phyloP scores from a whole-genome alignment of 441 rosid species.

The Bocquillonia castaneifolia region DNA sequence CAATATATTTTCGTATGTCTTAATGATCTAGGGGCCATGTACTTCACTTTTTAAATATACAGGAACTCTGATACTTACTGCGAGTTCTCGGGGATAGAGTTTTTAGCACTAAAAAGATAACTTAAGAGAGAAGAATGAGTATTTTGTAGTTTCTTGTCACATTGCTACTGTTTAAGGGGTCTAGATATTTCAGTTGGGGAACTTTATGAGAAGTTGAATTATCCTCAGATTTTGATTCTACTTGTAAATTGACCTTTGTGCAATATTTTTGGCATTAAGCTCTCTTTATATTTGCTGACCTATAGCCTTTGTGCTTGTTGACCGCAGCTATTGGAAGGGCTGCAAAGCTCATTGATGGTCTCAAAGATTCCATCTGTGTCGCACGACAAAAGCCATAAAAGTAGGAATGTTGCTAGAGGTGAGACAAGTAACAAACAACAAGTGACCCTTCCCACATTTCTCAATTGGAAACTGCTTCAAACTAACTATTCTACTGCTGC shows the following conservation, averaged over 20 bases:
- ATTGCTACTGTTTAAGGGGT: too few species aligned
- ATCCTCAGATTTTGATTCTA: neutral
- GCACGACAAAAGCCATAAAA: slow-evolving; percentile 64
- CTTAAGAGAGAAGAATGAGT: too few species aligned
- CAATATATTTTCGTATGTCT: too few species aligned
- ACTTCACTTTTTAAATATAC: too few species aligned
- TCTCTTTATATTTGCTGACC: neutral
- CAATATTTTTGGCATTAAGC: neutral
- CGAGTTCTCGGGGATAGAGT: too few species aligned
- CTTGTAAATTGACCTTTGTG: neutral
- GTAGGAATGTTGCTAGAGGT: slow-evolving; percentile 60
- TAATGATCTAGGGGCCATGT: too few species aligned
- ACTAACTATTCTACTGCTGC: slow-evolving; percentile 27
- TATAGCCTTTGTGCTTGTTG: slow-evolving; percentile 14
- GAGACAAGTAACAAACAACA: slow-evolving; percentile 5
- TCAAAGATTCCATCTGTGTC: slow-evolving; percentile 74
- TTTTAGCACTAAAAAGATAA: too few species aligned
- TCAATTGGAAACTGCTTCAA: neutral
- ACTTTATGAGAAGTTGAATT: too few species aligned
- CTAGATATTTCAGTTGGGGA: too few species aligned
- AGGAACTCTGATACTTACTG: too few species aligned
- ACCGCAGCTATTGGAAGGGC: slow-evolving; percentile 82
- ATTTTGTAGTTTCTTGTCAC: too few species aligned
- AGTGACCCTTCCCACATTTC: neutral
- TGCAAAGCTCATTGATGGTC: slow-evolving; percentile 82